phyloP scores from a whole-genome alignment of 306 rosid species.

The Abrus precatorius region DNA sequence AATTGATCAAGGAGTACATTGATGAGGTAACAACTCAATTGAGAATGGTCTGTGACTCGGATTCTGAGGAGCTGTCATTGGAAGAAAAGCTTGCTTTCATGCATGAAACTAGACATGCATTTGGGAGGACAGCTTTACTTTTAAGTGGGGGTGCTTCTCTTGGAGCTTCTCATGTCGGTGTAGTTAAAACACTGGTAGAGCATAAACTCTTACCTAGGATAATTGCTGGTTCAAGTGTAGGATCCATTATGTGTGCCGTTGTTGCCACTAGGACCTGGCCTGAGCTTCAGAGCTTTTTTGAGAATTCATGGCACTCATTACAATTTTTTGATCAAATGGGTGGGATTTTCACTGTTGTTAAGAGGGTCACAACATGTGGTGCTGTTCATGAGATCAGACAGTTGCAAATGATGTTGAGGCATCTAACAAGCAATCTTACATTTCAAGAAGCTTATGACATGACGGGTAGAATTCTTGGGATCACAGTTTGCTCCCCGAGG shows the following conservation, averaged over 20 bases:
- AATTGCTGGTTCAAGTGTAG: conserved; percentile 97
- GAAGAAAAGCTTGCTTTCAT: conserved; percentile 92
- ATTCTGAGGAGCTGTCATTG: conserved; percentile 81
- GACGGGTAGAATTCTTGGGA: conserved; percentile 97
- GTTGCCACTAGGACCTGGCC: conserved; percentile 99
- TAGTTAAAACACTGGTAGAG: conserved; percentile 84
- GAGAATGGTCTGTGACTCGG: conserved; percentile 91
- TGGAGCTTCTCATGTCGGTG: conserved; percentile 92
- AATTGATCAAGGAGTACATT: conserved; percentile 86
- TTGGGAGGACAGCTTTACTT: conserved; percentile 95
- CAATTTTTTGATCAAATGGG: conserved; percentile 94
- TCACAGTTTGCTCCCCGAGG: conserved; percentile 96
- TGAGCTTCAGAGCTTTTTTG: conserved; percentile 92
- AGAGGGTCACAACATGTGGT: conserved; percentile 82
- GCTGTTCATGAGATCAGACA: conserved; percentile 97
- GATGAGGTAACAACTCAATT: conserved; percentile 88
- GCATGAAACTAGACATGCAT: conserved; percentile 97
- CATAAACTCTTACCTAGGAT: conserved; percentile 94
- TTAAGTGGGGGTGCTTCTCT: conserved; percentile 99
- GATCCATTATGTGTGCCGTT: conserved; percentile 92
- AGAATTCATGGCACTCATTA: conserved; percentile 87
- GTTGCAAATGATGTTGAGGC: conserved; percentile 89
- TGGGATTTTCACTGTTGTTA: conserved; percentile 89
- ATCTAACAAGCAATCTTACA: conserved; percentile 89
- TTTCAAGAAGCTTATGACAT: conserved; percentile 99